These are phyloP conservation scores for Inga leiocalycina DNA, from an alignment of 306 rosid species.

Conservation along the genomic window DNA sequence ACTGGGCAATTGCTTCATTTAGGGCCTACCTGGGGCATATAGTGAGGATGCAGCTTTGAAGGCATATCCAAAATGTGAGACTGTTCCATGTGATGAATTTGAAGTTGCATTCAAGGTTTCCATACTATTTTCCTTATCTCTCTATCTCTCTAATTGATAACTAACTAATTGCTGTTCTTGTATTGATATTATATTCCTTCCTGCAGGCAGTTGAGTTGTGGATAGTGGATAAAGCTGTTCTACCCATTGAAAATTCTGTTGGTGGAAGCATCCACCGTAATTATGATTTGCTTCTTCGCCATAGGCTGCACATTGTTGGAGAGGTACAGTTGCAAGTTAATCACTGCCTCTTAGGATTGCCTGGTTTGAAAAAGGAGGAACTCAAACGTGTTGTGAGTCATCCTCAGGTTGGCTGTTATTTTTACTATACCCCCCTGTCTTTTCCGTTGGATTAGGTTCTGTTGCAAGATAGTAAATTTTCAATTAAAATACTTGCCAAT, in stretches of 20 bases:
- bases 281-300: slow-evolving; percentile 73
- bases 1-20: slow-evolving; percentile 20
- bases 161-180: slow-evolving; percentile 17
- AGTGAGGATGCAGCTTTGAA: slow-evolving; percentile 74
- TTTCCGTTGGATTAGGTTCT: neutral
- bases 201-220: slow-evolving; percentile 75
- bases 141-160: neutral
- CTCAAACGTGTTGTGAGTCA: slow-evolving; percentile 64
- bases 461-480: neutral
- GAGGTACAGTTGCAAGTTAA: slow-evolving; percentile 65
- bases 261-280: slow-evolving; percentile 80
- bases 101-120: slow-evolving; percentile 70
- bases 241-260: slow-evolving; percentile 72
- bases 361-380: slow-evolving; percentile 55
- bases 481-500: neutral
- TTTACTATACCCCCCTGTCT: neutral
- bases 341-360: slow-evolving; percentile 68
- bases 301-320: slow-evolving; percentile 70
- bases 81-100: slow-evolving; percentile 73
- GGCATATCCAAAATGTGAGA: slow-evolving; percentile 71
- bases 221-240: slow-evolving; percentile 79
- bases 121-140: neutral
- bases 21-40: slow-evolving; percentile 79
- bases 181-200: slow-evolving; percentile 21
- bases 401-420: slow-evolving; percentile 58